phyloP scores from a whole-genome alignment of 495 filamentous ascomycete species.

The Penicillium cataractarum region DNA sequence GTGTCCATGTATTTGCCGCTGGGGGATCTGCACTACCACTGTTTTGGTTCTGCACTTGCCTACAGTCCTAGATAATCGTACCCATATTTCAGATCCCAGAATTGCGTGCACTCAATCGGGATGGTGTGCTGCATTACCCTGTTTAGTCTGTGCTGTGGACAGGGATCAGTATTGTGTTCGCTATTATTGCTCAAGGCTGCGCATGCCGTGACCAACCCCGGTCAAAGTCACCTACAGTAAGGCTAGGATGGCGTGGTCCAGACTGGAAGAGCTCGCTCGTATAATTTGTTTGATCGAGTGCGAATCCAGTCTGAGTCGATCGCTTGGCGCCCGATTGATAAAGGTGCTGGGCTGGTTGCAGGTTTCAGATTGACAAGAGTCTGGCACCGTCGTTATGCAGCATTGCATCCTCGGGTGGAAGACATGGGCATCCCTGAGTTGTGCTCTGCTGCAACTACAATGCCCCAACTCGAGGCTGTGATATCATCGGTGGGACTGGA shows the following conservation, averaged over 20 bases:
- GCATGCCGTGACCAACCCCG: background rate
- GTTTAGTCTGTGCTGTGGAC: background rate
- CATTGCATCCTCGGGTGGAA: background rate
- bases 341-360: background rate
- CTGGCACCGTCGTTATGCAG: background rate
- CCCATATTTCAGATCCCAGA: background rate
- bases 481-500: background rate
- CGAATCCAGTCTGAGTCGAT: background rate
- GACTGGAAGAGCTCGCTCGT: background rate
- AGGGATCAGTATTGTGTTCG: background rate
- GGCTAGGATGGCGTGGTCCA: background rate
- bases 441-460: background rate
- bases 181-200: background rate
- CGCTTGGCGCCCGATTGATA: slow-evolving; percentile 5
- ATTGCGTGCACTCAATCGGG: background rate
- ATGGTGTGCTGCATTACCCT: background rate
- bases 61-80: background rate
- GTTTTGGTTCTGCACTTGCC: background rate
- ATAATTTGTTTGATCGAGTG: background rate
- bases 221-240: background rate
- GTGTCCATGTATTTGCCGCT: background rate
- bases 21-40: slow-evolving; percentile 1
- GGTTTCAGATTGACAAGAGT: background rate
- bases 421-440: background rate
- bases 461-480: background rate